Conservation (phyloP, 2,329 filamentous ascomycete species). For the Penicillium sp. region DNA sequence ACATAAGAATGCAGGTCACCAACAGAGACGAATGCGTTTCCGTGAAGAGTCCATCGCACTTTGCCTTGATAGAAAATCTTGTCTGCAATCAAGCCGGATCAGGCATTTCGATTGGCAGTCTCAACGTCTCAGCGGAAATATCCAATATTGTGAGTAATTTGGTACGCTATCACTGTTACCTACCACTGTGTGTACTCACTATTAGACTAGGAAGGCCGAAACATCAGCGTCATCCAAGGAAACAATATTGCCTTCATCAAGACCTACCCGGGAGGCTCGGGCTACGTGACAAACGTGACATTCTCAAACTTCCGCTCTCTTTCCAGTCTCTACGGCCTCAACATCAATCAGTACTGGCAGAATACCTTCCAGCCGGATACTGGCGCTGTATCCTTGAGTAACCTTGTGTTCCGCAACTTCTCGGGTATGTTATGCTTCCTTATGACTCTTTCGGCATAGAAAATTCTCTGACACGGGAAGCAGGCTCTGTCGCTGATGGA, state of each 20-base stretch:
- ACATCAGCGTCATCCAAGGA: constrained; percentile 42
- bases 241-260: constrained; percentile 44
- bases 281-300: constrained; percentile 38
- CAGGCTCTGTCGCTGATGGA: constrained; percentile 36
- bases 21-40: constrained; percentile 44
- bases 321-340: constrained; percentile 25
- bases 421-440: neutral
- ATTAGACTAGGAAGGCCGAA: constrained; percentile 29
- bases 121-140: constrained; percentile 34
- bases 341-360: constrained; percentile 32
- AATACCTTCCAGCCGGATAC: constrained; percentile 27
- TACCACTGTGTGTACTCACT: neutral
- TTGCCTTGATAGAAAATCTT: constrained; percentile 38
- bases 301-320: constrained; percentile 35
- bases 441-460: neutral
- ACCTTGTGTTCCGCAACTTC: constrained; percentile 31
- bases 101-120: constrained; percentile 41
- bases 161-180: neutral
- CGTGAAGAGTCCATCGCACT: constrained; percentile 40
- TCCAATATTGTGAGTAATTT: constrained; percentile 29
- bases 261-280: constrained; percentile 42
- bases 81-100: constrained; percentile 42
- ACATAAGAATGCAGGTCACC: constrained; percentile 26
- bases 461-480: neutral
- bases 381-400: constrained; percentile 25